Percentiles rank a stretch among this genome's conserved stretches.
These are phyloP conservation scores for Elsinoe batatas DNA, from an alignment of 2,329 filamentous ascomycete genomes.

Conservation along the genomic window DNA sequence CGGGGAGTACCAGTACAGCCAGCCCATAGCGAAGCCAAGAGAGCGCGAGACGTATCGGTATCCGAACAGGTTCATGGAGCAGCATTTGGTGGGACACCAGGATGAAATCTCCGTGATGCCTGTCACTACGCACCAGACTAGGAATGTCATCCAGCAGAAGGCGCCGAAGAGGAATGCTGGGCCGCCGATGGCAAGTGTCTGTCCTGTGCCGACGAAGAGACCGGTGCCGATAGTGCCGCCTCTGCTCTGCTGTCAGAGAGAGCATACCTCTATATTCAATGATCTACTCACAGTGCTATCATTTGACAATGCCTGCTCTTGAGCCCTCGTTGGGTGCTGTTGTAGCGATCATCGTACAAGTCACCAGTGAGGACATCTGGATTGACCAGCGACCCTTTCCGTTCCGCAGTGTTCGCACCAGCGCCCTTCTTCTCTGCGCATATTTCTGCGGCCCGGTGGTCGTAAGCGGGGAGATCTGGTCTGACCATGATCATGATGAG, in stretches of 20 bases:
- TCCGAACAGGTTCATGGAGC: constrained; percentile 41
- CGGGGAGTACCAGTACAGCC: constrained; percentile 32
- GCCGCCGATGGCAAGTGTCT: constrained; percentile 28
- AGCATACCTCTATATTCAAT: no score
- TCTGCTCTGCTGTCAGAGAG: not conserved
- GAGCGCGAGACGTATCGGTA: constrained; percentile 35
- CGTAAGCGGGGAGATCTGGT: constrained; percentile 2
- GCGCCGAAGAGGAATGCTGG: constrained; percentile 35
- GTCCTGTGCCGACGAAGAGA: constrained; percentile 32
- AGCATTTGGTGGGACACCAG: constrained; percentile 47
- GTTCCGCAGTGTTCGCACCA: not conserved
- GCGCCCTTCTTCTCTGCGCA: constrained; percentile 4
- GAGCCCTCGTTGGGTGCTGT: constrained; percentile 31
- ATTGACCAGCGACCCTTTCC: constrained; percentile 14
- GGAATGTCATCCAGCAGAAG: constrained; percentile 32
- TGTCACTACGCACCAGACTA: constrained; percentile 38
- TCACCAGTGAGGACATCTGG: constrained; percentile 20
- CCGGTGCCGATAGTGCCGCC: constrained; percentile 22
- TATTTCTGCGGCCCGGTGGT: constrained; percentile 3
- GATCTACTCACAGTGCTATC: constrained; percentile 25
- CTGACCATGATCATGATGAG: constrained; percentile 2
- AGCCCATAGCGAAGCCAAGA: constrained; percentile 38
- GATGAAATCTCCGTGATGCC: constrained; percentile 46
- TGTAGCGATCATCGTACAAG: constrained; percentile 23
- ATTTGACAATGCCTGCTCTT: constrained; percentile 31